Base-by-base conservation (phyloP, 192 early-diverging fungal species). In the Podila minutissima region DNA sequence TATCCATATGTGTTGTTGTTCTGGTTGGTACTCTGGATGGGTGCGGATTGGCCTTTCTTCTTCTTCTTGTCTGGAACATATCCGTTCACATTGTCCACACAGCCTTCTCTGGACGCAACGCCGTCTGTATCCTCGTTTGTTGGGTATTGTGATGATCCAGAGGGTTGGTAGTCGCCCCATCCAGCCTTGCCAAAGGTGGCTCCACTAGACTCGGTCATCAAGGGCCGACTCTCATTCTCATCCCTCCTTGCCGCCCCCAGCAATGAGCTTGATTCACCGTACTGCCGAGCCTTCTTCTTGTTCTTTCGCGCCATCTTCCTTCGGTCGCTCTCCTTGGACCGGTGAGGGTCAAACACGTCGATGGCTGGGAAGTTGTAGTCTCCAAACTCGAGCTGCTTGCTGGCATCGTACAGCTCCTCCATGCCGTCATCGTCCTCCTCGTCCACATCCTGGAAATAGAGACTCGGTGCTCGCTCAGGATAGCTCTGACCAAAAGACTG, bases 291-390 rank as follows among this genome's bases (percentile, higher is more conserved):
- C 66, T 79, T 71, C 51, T 66, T 79, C 61, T 72, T 71, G 38
- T 79, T 79, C 70, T 79, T 79, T 20, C 64, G 65, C n/a, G 28
- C 75, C 75, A 79, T 79, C 29, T 79, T 79, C 38, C 75, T 32
- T 24, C 75, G 64, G 32, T 79, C 75, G 12, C 59, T 72, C n/a
- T 79, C 75, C 53, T 72, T 79, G 64, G 75, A 79, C 41, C 75
- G 46, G 55, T 66, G 22, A 51, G 51, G 6, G 57, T 63, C 62
- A 37, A 37, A 37, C 0, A 37, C 35, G 6, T 88, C 88, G 28
- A 88, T 83, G 1, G 82, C 84, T 15, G 88, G 88, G 49, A 84
- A 89, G 49, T 89, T 89, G 61, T 89, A 88, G 55, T 89, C 88
- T 3, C 88, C 88, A 79, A 82, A 88, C 38, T 79, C 63, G 66